These are phyloP conservation scores for Suillus paluster DNA, from an alignment of 768 basidiomycete species.

Conservation along the genomic window DNA sequence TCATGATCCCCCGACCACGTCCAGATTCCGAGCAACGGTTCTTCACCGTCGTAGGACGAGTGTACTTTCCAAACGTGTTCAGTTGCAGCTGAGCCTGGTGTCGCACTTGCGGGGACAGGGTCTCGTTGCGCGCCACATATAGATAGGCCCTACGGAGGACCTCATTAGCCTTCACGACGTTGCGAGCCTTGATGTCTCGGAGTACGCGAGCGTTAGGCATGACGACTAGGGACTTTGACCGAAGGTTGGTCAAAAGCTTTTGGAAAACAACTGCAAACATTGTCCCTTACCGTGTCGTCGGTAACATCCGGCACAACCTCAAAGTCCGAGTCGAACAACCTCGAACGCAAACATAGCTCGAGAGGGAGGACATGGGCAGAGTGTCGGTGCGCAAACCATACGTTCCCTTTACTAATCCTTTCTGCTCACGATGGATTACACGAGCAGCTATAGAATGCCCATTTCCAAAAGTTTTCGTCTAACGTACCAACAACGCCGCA, in stretches of 20 bases:
- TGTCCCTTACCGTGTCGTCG: conserved; percentile 3
- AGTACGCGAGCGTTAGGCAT: conserved; percentile 57
- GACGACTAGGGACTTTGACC: conserved; percentile 19
- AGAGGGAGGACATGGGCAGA: conserved; percentile 30
- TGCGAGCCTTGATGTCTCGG: conserved; percentile 79
- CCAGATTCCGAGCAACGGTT: conserved; percentile 89
- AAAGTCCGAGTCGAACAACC: conserved; percentile 5
- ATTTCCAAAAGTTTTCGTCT: conserved; percentile 61
- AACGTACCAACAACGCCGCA: conserved; percentile 61
- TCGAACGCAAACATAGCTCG: background rate
- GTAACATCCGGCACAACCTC: conserved; percentile 7
- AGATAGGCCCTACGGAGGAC: conserved; percentile 88
- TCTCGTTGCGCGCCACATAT: conserved; percentile 90
- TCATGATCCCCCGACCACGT: conserved; percentile 84
- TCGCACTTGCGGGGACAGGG: conserved; percentile 85
- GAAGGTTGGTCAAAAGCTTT: background rate
- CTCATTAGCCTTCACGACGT: conserved; percentile 75
- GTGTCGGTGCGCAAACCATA: conserved; percentile 19
- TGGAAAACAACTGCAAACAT: conserved; percentile 31
- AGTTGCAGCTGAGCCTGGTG: conserved; percentile 94
- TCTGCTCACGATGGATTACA: background rate
- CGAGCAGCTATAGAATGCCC: conserved; percentile 54
- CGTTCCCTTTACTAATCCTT: too few species aligned
- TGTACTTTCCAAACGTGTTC: conserved; percentile 83
- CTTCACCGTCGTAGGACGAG: conserved; percentile 86